phyloP scores from a whole-genome alignment of 225 moss, liverwort and hornwort genomes.

The Rhytidiadelphus loreus region DNA sequence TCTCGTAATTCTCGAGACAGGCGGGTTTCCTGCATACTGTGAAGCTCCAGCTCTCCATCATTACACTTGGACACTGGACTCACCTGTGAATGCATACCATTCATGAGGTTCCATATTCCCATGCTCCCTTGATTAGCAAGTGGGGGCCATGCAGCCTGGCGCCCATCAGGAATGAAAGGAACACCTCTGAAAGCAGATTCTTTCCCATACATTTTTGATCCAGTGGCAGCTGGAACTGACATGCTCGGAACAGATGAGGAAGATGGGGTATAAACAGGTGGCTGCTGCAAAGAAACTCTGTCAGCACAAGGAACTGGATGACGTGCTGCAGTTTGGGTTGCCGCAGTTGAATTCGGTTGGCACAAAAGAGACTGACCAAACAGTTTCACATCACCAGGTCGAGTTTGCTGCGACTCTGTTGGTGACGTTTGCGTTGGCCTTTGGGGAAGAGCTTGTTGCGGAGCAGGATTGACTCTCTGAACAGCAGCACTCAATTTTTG shows the following conservation, averaged over 20 bases:
- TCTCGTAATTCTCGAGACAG: conserved; percentile 20
- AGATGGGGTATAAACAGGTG: conserved; percentile 36
- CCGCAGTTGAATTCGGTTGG: conserved; percentile 59
- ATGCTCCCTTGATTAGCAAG: conserved; percentile 17
- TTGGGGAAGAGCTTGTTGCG: conserved; percentile 28
- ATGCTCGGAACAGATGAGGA: conserved; percentile 30
- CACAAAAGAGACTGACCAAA: conserved; percentile 96
- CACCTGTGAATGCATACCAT: conserved; percentile 18
- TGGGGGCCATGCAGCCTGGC: conserved; percentile 29
- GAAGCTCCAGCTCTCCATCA: conserved; percentile 30
- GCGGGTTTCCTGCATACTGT: conserved; percentile 27
- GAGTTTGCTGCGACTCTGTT: conserved; percentile 50
- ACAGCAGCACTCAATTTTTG: conserved; percentile 36
- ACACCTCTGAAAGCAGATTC: conserved; percentile 45
- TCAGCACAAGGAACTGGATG: conserved; percentile 14
- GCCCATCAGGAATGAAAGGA: conserved; percentile 35
- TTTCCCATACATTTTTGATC: conserved; percentile 38
- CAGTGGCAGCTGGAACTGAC: conserved; percentile 16
- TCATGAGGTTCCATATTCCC: conserved; percentile 37
- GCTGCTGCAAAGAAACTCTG: conserved; percentile 34
- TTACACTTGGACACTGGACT: conserved; percentile 8
- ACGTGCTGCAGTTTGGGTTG: conserved; percentile 30
- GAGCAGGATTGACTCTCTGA: conserved; percentile 37
- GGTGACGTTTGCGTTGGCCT: conserved; percentile 26
- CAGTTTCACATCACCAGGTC: conserved; percentile 82